Evolutionary conservation across 768 basidiomycete species (phyloP), one percentile per base, ranked within the genome.

Genomic region (Serendipita indica): DNA sequence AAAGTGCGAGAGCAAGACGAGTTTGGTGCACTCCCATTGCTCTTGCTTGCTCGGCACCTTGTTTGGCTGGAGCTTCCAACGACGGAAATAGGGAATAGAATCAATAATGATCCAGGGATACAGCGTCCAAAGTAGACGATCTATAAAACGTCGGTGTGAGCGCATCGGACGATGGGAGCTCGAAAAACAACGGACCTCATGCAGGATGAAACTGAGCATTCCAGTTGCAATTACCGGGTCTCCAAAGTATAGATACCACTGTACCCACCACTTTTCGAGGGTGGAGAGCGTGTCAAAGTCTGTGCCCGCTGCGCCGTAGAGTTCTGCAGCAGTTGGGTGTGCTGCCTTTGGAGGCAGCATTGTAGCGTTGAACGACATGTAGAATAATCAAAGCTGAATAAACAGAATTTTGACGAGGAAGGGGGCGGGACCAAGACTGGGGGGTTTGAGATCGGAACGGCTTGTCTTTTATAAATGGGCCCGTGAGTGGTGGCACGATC

Each of bases 41-140:
- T 97, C 87, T 60, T 75, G 72, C 0, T 79, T 61, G 3, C 89
- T 82, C 3, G 92, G 90, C 2, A 88, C 65, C 70, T 97, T 98
- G 63, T 63, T 65, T 3, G 89, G 83, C 68, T 98, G 94, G 2
- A 98, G 75, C 70, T 98, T 98, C 88, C 88, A 98, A 71, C 80
- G 77, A 46, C 80, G 79, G 74, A 98, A 99, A 74, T 90, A 97
- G 0, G 91, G 91, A 33, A 92, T 89, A 1, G 82, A 74, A 71
- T 99, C 96, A 68, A 97, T 84, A 71, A 96, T 86, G 64, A 97
- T 85, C 89, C 91, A 96, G 93, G 96, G 16, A 98, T 70, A 63
- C 84, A 84, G 22, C 96, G 86, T 35, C 94, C 96, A 67, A 99
- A 99, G 74, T 99, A 99, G 6, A 97, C 89, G 66, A 91, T 71